phyloP scores from a whole-genome alignment of 1,284 basidiomycete genomes.

The Cryptococcus sp. region DNA sequence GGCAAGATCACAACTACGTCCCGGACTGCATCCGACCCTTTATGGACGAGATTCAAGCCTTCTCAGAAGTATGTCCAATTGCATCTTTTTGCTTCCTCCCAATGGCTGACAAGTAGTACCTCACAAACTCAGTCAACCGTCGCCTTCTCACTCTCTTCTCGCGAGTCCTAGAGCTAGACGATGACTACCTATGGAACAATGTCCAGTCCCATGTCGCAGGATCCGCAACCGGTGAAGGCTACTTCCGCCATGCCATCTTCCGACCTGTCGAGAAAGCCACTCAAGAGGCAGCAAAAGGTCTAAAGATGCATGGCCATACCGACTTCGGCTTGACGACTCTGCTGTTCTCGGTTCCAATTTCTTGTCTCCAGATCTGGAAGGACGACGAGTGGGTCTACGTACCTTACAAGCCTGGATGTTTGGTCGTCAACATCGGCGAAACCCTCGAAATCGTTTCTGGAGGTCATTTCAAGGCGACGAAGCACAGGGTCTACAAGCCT shows the following conservation, averaged over 20 bases:
- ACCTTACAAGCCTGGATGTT: conserved; percentile 40
- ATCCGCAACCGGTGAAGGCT: conserved; percentile 43
- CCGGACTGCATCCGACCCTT: conserved; percentile 32
- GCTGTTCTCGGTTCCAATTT: conserved; percentile 50
- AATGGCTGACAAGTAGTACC: conserved; percentile 15
- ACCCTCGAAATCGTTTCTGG: conserved; percentile 38
- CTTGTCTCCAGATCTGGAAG: conserved; percentile 47
- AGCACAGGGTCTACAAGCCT: conserved; percentile 48
- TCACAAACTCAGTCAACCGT: conserved; percentile 34
- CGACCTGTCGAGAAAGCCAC: conserved; percentile 43
- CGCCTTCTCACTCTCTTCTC: conserved; percentile 49
- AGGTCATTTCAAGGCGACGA: conserved; percentile 45
- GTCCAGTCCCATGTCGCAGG: conserved; percentile 40
- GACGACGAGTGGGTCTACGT: conserved; percentile 49
- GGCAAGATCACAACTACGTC: conserved; percentile 20
- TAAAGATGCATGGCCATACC: conserved; percentile 50
- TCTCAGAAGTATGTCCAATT: conserved; percentile 39
- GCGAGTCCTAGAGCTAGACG: conserved; percentile 48
- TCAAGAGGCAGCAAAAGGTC: conserved; percentile 40
- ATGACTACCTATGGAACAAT: conserved; percentile 49
- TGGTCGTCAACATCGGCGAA: conserved; percentile 38
- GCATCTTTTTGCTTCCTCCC: not conserved
- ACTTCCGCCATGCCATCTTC: conserved; percentile 50
- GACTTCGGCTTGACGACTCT: conserved; percentile 49
- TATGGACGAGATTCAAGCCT: conserved; percentile 46